Conservation (phyloP, 2,329 filamentous ascomycete genomes). For the Venturia effusa region DNA sequence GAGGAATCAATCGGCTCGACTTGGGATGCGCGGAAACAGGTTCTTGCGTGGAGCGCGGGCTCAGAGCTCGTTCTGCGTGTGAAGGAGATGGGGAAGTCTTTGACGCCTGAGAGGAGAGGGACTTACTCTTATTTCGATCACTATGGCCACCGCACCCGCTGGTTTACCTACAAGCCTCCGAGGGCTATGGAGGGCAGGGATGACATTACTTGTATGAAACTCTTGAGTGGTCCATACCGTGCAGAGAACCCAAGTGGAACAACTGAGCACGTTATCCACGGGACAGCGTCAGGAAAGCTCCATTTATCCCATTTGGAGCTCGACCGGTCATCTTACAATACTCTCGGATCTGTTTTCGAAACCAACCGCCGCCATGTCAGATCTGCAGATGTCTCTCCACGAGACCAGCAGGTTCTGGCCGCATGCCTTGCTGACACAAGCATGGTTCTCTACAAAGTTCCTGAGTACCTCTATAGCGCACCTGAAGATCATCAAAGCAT, state of each 20-base stretch:
- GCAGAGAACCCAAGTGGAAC: slow-evolving; percentile 18
- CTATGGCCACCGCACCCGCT: slow-evolving; percentile 28
- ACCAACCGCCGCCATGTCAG: slow-evolving; percentile 25
- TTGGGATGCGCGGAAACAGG: slow-evolving; percentile 42
- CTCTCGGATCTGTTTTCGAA: slow-evolving; percentile 3
- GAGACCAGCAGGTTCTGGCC: slow-evolving; percentile 35
- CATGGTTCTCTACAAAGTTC: slow-evolving; percentile 18
- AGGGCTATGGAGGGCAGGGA: slow-evolving; percentile 42
- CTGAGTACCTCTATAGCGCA: slow-evolving; percentile 4
- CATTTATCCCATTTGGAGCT: slow-evolving; percentile 23
- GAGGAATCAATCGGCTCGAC: slow-evolving; percentile 33
- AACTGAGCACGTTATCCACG: slow-evolving; percentile 40
- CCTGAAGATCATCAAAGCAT: slow-evolving; percentile 4
- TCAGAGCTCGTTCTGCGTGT: slow-evolving; percentile 43
- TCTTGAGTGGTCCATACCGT: slow-evolving; percentile 35
- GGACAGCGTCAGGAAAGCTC: slow-evolving; percentile 45
- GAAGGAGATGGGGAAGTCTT: slow-evolving; percentile 29
- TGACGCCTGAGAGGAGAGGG: slow-evolving; percentile 18
- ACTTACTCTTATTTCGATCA: slow-evolving; percentile 20
- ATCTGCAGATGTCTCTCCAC: slow-evolving; percentile 36
- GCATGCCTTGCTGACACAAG: slow-evolving; percentile 37
- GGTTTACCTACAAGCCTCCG: slow-evolving; percentile 42
- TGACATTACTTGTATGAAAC: slow-evolving; percentile 47
- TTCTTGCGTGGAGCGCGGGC: slow-evolving; percentile 50
- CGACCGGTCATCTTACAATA: slow-evolving; percentile 15